Evolutionary conservation across 2,329 filamentous ascomycete species (phyloP), one percentile per base, ranked within the genome.

Genomic region (Pseudogymnoascus sp.): DNA sequence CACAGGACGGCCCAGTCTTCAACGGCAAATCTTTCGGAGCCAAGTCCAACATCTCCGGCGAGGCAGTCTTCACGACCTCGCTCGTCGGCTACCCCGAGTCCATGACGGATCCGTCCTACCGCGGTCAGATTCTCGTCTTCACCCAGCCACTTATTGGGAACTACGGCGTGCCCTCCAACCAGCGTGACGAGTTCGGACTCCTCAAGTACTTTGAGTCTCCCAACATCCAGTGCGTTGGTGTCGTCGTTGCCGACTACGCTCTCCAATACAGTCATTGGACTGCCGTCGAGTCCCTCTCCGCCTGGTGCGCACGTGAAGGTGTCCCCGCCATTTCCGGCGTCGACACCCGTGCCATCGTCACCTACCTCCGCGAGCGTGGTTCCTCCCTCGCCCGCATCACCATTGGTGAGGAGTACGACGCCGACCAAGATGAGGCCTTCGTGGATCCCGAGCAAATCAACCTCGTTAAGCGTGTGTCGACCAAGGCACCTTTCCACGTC

Each of bases 121-220:
- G 89, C 67, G 89, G 94, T 68, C 94, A 99, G 80, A 97, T 99
- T 68, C 82, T 99, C 69, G 93, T 97, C 76, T 97, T 97, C 81
- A 99, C 94, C 67, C 92, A 97, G 75, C 94, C 94, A 36, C 80
- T 99, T 68, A 97, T 99, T 71, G 94, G 94, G 73, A 99, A 99
- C 83, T 99, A 99, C 74, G 94, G 94, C 69, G 93, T 99, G 15
- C 94, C 94, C 14, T 95, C 91, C 33, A 85, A 82, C 66, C 83
- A 86, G 70, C 88, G 91, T 66, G 94, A 99, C 75, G 80, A 92
- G 75, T 90, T 86, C 75, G 94, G 94, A 69, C 84, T 99, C 63
- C 82, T 97, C 74, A 94, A 94, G 79, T 96, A 97, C 81, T 99
- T 99, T 71, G 94, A 99, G 78, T 97, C 91, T 28, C 94, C 94